Evolutionary conservation across 169 alveolate genomes (phyloP).

Genomic region (Babesia divergens): DNA sequence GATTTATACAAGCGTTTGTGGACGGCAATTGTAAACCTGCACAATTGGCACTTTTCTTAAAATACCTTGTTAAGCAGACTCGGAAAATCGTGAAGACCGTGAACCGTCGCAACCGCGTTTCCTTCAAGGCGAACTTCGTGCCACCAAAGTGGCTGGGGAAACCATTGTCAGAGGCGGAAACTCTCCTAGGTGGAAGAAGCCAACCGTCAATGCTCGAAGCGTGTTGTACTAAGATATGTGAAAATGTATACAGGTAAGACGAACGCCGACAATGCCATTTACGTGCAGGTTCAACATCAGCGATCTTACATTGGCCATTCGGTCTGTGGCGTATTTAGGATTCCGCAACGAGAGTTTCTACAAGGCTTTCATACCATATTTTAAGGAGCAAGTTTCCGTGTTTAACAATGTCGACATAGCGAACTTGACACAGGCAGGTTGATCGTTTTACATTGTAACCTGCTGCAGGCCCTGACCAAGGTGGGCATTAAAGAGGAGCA

Average conservation of each 20-base stretch:
- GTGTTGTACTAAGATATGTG: constrained; percentile 46
- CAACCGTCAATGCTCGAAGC: constrained; percentile 49
- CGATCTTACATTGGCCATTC: constrained; percentile 49
- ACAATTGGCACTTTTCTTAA: constrained; percentile 43
- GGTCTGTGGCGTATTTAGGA: constrained; percentile 63
- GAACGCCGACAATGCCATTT: too few relatives aligned
- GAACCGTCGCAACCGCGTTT: constrained; percentile 27
- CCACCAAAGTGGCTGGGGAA: constrained; percentile 49
- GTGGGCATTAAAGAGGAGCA: constrained; percentile 40
- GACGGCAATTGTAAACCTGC: constrained; percentile 34
- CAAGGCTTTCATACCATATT: constrained; percentile 48
- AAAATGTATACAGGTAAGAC: constrained; percentile 46
- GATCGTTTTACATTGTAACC: background rate
- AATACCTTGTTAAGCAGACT: constrained; percentile 62
- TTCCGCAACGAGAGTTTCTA: constrained; percentile 47
- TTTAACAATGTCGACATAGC: constrained; percentile 29
- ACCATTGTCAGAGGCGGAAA: constrained; percentile 9
- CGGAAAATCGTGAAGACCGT: constrained; percentile 6
- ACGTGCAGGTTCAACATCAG: constrained; percentile 20
- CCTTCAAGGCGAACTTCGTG: constrained; percentile 1
- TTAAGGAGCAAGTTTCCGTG: constrained; percentile 16
- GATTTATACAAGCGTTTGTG: constrained; percentile 32
- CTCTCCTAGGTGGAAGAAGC: background rate
- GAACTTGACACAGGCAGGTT: constrained; percentile 57
- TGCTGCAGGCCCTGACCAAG: constrained; percentile 45